Evolutionary conservation across 2,329 filamentous ascomycete genomes (phyloP).

Genomic region (Fusarium caatingaense): DNA sequence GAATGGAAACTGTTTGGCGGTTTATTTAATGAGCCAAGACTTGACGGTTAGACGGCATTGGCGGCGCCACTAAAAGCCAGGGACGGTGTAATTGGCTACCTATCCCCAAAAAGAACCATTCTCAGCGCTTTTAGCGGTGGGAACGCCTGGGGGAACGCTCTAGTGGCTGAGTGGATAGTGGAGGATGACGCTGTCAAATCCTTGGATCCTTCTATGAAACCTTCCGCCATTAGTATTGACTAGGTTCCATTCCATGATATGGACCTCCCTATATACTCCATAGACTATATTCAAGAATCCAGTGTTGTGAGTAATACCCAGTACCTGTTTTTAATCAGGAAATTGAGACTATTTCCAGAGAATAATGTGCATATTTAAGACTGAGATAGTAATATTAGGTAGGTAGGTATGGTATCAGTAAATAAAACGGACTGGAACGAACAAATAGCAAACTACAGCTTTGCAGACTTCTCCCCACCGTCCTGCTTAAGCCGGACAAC

Average conservation of each 20-base stretch:
- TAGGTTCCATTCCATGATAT: too few relatives aligned
- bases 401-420: constrained; percentile 12
- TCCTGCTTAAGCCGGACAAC: constrained; percentile 63
- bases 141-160: not conserved
- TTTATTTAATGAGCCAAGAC: constrained; percentile 3
- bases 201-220: not conserved
- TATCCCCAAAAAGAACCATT: not conserved
- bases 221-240: not conserved
- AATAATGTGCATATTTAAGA: not conserved
- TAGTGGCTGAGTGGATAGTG: not conserved
- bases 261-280: too few relatives aligned
- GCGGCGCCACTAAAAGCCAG: not conserved
- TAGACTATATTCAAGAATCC: not conserved
- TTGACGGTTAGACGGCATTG: constrained; percentile 1
- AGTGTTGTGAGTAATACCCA: not conserved
- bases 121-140: not conserved
- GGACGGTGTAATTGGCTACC: not conserved
- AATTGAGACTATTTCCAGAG: not conserved
- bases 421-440: not conserved
- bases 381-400: not conserved
- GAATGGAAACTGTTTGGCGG: not conserved
- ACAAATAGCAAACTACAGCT: constrained; percentile 46
- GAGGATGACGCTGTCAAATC: not conserved
- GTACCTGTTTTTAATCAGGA: not conserved
- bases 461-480: constrained; percentile 48